Evolutionary conservation across 768 basidiomycete genomes (phyloP), one percentile per base, ranked within the genome.

Genomic region (Leccinum sublutescens): DNA sequence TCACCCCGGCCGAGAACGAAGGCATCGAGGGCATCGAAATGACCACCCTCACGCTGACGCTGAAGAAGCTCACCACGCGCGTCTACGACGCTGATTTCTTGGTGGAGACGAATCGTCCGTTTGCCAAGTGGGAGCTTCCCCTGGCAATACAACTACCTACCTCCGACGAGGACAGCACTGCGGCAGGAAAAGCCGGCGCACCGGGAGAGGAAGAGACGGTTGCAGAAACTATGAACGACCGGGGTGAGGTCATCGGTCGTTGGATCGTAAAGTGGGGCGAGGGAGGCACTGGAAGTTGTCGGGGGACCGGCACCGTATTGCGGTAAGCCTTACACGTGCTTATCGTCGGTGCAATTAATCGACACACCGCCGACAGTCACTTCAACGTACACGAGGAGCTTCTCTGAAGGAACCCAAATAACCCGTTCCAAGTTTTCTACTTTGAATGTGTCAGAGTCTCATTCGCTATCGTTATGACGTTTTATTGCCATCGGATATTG

Each of bases 191-290:
- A 40, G 76, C 73, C 2, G 75, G 74, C 2, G 58, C 59, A 17
- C 75, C 80, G 1, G 86, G 85, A 3, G 66, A 75, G 58, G 85
- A 91, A 64, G 91, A 93, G 73, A 91, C 91, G 1, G 80, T 93
- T 1, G 92, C 93, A 14, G 91, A 93, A 72, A 92, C 89, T 3
- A 63, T 78, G 47, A 82, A 87, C 62, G 71, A 76, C 40, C 75
- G 79, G 12, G 89, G 88, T 0, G 77, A 79, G 15, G 74, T 91
- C 14, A 53, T 89, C 9, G 92, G 92, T 23, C 76, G 88, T 52
- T 93, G 91, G 92, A 75, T 91, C 11, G 91, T 93, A 2, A 79
- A 76, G 52, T 93, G 91, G 90, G 84, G 78, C 15, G 80, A 85
- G 62, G 76, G 82, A 38, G 88, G 87, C 2, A 77, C 78, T 53